A percentile compares a stretch with the other conserved stretches of the same genome.
Conservation (phyloP, 441 rosid species). For the Euphorbia schlechtendalii region DNA sequence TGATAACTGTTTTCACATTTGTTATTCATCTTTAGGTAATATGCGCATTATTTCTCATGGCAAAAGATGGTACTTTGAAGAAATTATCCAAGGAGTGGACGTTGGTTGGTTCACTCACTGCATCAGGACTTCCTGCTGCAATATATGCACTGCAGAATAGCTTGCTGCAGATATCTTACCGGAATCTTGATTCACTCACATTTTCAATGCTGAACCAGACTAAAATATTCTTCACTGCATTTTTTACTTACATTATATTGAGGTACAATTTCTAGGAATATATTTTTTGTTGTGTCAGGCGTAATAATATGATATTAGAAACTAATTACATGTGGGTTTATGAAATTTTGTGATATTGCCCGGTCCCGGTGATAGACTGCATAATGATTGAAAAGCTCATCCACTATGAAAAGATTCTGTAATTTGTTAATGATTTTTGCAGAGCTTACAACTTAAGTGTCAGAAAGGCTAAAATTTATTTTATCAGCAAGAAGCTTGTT, state of each 20-base stretch:
- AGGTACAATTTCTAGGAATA: slow-evolving; percentile 38
- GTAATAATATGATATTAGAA: slow-evolving; percentile 5
- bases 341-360: slow-evolving; percentile 3
- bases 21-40: slow-evolving; percentile 43
- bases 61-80: slow-evolving; percentile 68
- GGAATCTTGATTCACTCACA: slow-evolving; percentile 87
- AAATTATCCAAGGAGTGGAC: slow-evolving; percentile 65
- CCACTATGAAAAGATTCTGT: not conserved
- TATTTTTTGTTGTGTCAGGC: not conserved
- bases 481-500: not conserved
- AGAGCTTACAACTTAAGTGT: not conserved
- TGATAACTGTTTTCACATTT: not conserved
- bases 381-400: not conserved
- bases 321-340: not conserved
- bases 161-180: slow-evolving; percentile 94
- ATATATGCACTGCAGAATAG: slow-evolving; percentile 94
- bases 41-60: slow-evolving; percentile 80
- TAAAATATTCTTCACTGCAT: slow-evolving; percentile 84
- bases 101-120: slow-evolving; percentile 73
- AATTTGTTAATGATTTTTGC: not conserved
- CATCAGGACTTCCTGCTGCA: slow-evolving; percentile 98
- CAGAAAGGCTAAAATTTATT: slow-evolving; percentile 1
- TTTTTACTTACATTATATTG: slow-evolving; percentile 71
- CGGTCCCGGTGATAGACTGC: not conserved
- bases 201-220: slow-evolving; percentile 96